Evolutionary conservation across 495 filamentous ascomycete species (phyloP), one percentile per base, ranked within the genome.

Genomic region (Extremus antarcticus): DNA sequence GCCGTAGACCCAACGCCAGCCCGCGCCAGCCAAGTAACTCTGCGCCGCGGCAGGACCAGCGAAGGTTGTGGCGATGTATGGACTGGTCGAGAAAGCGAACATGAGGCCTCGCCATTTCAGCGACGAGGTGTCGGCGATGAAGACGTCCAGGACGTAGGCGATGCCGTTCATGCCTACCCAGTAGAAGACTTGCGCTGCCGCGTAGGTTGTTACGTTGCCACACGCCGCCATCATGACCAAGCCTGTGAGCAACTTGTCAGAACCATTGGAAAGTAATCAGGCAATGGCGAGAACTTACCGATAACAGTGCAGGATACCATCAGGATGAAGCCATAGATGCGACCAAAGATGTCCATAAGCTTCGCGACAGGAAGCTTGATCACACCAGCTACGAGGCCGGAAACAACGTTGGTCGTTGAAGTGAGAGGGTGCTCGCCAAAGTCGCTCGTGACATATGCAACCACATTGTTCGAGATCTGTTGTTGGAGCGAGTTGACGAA

Each of bases 81-180:
- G 78, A 19, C 83, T 58, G 11, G 76, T 70, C 0, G 78, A 74
- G 46, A 82, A 72, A 15, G 76, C 83, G 55, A 83, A 76, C 51
- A 82, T 75, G 20, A 88, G 65, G 13, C 78, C 81, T 60, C 84
- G 78, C 53, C 85, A 85, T 39, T 81, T 65, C 19, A 88, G 64
- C 43, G 78, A 72, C 41, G 76, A 82, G 29, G 81, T 86, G 62
- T 88, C 84, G 13, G 84, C 84, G 45, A 87, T 78, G 59, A 88
- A 85, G 32, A 88, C 78, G 60, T 86, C 78, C 50, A 82, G 76
- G 21, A 85, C 65, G 54, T 85, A 80, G 25, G 78, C 74, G 43
- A 87, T 64, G 3, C 79, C 80, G 0, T 78, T 83, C 13, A 73
- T 76, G 29, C 84, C 84, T 17, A 78, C 77, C 4, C 79, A 78